Evolutionary conservation across 306 rosid species (phyloP).

Genomic region (Quercus berberidifolia): DNA sequence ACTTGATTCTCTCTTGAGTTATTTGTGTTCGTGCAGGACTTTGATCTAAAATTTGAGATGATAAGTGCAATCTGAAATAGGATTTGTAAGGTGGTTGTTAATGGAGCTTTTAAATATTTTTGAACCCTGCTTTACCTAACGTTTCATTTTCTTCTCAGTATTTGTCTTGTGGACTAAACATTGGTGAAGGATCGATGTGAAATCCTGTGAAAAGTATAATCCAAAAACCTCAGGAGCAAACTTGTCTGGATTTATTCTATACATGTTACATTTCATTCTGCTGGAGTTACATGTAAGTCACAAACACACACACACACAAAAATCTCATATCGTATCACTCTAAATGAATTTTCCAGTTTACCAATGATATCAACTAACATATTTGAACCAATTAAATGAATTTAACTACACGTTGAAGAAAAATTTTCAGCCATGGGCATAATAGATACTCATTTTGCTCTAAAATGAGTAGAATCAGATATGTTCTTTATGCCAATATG

Average conservation of each 20-base stretch:
- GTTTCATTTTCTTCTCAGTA: not conserved
- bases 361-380: not conserved
- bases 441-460: not conserved
- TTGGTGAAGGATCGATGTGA: too few species aligned
- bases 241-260: too few species aligned
- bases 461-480: not conserved
- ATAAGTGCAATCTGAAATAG: not conserved
- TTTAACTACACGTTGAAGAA: not conserved
- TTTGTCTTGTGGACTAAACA: too few species aligned
- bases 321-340: too few species aligned
- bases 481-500: not conserved
- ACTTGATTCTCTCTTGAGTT: too few species aligned
- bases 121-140: not conserved
- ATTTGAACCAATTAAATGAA: not conserved
- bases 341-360: too few species aligned
- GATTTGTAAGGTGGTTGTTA: not conserved
- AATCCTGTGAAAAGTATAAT: too few species aligned
- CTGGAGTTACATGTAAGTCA: not conserved
- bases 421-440: not conserved
- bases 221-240: not conserved
- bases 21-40: not conserved
- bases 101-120: not conserved
- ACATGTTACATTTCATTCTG: not conserved
- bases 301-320: not conserved
- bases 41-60: not conserved